Conservation (phyloP, 441 rosid species). For the Gossypium schwendimanii region DNA sequence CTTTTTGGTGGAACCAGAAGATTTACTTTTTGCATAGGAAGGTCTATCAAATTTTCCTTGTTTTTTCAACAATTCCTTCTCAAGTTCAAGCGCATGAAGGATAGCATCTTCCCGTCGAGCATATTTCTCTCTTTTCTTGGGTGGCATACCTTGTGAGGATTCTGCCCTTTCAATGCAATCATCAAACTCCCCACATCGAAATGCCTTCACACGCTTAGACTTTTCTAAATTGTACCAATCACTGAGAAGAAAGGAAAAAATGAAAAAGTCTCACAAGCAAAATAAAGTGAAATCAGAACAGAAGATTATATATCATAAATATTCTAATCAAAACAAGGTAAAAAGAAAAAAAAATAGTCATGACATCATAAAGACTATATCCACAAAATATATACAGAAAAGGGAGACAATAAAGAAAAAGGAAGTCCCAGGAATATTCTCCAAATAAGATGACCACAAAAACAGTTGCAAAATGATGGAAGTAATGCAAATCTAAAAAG, state of each 20-base stretch:
- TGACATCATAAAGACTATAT: neutral
- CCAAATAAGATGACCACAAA: neutral
- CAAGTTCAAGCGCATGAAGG: constrained; percentile 97
- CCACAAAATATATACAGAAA: neutral
- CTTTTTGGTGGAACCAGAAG: constrained; percentile 36
- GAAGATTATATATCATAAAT: neutral
- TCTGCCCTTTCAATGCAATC: constrained; percentile 91
- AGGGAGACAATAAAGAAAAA: neutral
- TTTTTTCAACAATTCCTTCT: constrained; percentile 56
- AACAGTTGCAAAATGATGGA: neutral
- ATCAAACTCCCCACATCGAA: constrained; percentile 96
- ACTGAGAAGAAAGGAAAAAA: constrained; percentile 35
- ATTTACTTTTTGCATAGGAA: constrained; percentile 32
- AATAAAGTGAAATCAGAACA: neutral
- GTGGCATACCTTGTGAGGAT: constrained; percentile 63
- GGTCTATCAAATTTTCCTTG: constrained; percentile 39
- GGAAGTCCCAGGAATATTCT: neutral
- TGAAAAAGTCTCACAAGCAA: neutral
- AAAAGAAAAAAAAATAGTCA: neutral
- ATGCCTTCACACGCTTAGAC: constrained; percentile 95
- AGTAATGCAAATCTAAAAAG: neutral
- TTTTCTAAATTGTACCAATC: constrained; percentile 99
- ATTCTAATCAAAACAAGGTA: neutral
- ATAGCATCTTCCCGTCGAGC: constrained; percentile 99
- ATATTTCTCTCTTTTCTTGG: constrained; percentile 92